Percentiles rank a stretch among this genome's conserved stretches.
These are phyloP conservation scores for Salvia hispanica DNA, from an alignment of 257 asterid genomes.

Conservation along the genomic window DNA sequence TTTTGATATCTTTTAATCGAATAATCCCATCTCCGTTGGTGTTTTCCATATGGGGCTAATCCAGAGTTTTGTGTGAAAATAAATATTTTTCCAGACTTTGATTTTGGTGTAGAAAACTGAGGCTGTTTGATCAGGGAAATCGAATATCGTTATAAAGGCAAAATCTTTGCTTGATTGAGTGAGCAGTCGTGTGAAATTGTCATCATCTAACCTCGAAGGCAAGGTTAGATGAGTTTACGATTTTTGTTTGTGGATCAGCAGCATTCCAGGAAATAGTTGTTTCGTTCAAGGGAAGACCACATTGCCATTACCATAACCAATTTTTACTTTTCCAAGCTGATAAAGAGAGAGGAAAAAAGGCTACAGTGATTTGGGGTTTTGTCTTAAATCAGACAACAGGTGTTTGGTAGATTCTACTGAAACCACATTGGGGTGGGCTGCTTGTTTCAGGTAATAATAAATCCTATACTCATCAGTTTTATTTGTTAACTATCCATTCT, in stretches of 20 bases:
- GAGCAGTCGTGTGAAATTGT: slow-evolving; percentile 18
- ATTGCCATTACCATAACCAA: slow-evolving; percentile 35
- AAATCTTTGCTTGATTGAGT: slow-evolving; percentile 34
- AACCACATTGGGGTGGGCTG: slow-evolving; percentile 42
- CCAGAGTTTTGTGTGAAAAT: not conserved
- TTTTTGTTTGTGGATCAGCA: slow-evolving; percentile 28
- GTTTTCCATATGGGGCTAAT: slow-evolving; percentile 22
- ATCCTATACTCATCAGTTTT: slow-evolving; percentile 18
- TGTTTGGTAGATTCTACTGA: slow-evolving; percentile 36
- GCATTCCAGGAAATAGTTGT: slow-evolving; percentile 27
- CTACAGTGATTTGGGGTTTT: slow-evolving; percentile 42
- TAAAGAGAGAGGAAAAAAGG: slow-evolving; percentile 12
- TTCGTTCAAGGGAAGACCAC: slow-evolving; percentile 36
- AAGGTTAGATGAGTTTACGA: slow-evolving; percentile 23
- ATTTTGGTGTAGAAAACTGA: slow-evolving; percentile 12
- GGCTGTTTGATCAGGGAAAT: slow-evolving; percentile 19
- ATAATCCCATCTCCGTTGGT: slow-evolving; percentile 23
- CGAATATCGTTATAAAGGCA: slow-evolving; percentile 10
- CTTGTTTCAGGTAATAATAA: slow-evolving; percentile 42
- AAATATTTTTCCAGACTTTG: slow-evolving; percentile 19
- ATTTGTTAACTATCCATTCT: slow-evolving; percentile 4
- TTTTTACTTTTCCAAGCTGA: slow-evolving; percentile 24
- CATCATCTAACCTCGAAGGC: slow-evolving; percentile 26
- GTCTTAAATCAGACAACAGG: slow-evolving; percentile 30
- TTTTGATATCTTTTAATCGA: slow-evolving; percentile 8